Evolutionary conservation across 768 basidiomycete species (phyloP), one percentile per base, ranked within the genome.

Genomic region (Podaxis sp.): DNA sequence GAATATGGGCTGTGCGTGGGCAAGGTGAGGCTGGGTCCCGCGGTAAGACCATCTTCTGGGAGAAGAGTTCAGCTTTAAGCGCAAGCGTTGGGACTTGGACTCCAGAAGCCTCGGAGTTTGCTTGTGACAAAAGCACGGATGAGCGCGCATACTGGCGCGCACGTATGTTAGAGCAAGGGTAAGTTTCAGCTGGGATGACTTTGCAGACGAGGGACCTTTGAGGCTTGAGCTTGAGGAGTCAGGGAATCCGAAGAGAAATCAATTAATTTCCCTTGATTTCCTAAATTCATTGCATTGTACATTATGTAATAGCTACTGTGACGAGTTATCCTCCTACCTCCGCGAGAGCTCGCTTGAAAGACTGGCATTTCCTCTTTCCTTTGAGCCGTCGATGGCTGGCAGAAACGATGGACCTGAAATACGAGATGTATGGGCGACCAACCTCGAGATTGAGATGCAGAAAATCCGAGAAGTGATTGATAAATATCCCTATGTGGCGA

Each of bases 371-470:
- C 42, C 53, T 52, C 4, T 19, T 19, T 40, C 61, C 40, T 52
- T 48, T 52, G 38, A 60, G 59, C 61, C 17, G 36, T 26, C 48
- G 30, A 63, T 63, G 61, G 61, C 61, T 33, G 38, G 38, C 38
- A 46, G 61, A 56, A 63, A 38, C 19, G 61, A 63, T 49, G 61
- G 61, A 30, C 61, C 61, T 60, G 59, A 56, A 75, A 96, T 96
- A 86, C 85, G 89, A 69, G 95, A 99, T 70, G 96, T 99, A 69
- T 99, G 96, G 96, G 86, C 87, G 1, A 89, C 87, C 40, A 97
- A 96, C 76, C 87, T 99, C 65, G 95, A 98, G 66, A 79, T 82
- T 42, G 97, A 99, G 79, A 95, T 99, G 87, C 86, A 85, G 11
- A 87, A 85, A 68, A 89, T 99, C 60, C 86, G 97, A 57, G 87